Evolutionary conservation across 2,329 filamentous ascomycete species (phyloP), one percentile per base, ranked within the genome.

Genomic region (Sclerotiophoma versabilis): DNA sequence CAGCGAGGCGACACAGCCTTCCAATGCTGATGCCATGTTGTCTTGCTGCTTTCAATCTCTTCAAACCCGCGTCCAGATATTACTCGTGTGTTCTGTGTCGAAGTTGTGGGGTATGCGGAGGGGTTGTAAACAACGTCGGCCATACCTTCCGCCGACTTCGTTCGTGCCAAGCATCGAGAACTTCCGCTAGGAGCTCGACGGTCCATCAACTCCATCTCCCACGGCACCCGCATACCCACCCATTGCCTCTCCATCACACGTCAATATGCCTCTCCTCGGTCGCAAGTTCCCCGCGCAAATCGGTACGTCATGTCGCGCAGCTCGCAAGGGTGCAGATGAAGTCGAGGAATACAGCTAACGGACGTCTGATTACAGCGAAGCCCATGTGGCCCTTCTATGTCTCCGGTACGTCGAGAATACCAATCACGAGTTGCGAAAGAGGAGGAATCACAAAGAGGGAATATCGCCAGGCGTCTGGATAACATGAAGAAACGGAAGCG

Each of bases 371-470:
- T 73, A 77, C 75, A 98, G 93, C 91, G 82, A 86, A 86, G 84
- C 92, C 93, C 71, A 88, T 96, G 88, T 87, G 86, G 78, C 93
- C 93, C 69, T 98, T 98, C 87, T 95, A 93, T 84, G 84, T 85
- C 79, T 93, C 93, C 77, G 92, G 93, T 96, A 95, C 76, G 90
- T 83, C 42, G 57, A 61, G 29, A 44, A 46, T 19, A 32, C 43
- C 42, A 48, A n/a, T n/a, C 7, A 7, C 3, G 17, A 23, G 23
- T 37, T 5, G 17, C 5, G 12, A 14, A 49, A 49, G 19, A 43
- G 29, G 39, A n/a, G 34, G 38, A 27, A 20, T 22, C 8, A 20
- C 17, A 34, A 17, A 25, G 4, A 17, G 14, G 25, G 25, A 30
- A 27, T 27, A 23, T 22, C 5, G 10, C 8, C 12, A 17, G 11